phyloP scores from a whole-genome alignment of 257 asterid species.

The Leptodermis oblonga region DNA sequence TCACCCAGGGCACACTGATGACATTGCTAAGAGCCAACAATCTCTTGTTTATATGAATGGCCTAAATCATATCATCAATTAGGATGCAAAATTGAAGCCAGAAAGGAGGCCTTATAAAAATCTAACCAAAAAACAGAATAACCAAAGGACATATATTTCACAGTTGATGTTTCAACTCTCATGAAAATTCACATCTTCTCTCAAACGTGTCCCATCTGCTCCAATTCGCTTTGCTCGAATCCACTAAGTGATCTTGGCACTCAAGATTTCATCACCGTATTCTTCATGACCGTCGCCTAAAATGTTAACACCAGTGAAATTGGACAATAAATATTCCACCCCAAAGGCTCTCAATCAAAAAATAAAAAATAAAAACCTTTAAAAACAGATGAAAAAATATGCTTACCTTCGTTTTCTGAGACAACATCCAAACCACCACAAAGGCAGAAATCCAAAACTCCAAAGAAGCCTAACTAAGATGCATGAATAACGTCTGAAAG shows the following conservation, averaged over 20 bases:
- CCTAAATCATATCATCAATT: slow-evolving; percentile 36
- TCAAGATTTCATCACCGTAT: slow-evolving; percentile 65
- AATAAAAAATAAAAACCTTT: too few species aligned
- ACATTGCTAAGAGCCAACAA: slow-evolving; percentile 95
- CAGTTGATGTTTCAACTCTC: slow-evolving; percentile 10
- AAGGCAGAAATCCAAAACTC: too few species aligned
- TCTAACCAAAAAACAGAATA: neutral
- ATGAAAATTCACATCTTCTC: slow-evolving; percentile 65
- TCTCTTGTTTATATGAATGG: slow-evolving; percentile 94
- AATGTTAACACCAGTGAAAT: too few species aligned
- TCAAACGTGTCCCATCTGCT: slow-evolving; percentile 88
- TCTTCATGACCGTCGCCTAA: slow-evolving; percentile 45
- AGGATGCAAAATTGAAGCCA: neutral
- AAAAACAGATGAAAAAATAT: too few species aligned
- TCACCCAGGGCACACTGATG: slow-evolving; percentile 96
- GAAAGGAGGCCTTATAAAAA: neutral
- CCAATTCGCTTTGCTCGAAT: slow-evolving; percentile 98
- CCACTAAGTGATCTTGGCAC: slow-evolving; percentile 90
- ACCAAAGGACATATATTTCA: neutral
- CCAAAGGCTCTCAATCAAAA: too few species aligned
- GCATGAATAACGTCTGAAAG: too few species aligned
- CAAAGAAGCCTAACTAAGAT: too few species aligned
- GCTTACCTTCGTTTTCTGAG: too few species aligned
- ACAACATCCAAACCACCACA: too few species aligned
- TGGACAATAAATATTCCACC: too few species aligned